A percentile compares a stretch with the other conserved stretches of the same genome.
Evolutionary conservation across 768 basidiomycete genomes (phyloP).

Genomic region (Cystobasidium tubakii): DNA sequence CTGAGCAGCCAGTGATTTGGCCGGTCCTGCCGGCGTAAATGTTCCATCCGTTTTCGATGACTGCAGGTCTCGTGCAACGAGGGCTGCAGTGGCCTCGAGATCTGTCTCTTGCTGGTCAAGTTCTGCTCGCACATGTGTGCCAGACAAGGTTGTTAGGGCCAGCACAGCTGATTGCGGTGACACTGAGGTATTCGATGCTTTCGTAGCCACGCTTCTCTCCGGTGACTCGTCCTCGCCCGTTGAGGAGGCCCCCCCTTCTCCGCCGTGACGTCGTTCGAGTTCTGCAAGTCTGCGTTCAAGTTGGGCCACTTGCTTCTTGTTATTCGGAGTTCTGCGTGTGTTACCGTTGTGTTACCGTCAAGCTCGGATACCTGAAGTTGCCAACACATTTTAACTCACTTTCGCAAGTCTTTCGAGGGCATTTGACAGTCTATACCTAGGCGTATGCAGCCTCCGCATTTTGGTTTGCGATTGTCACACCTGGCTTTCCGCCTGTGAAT

Average conservation of each 20-base stretch:
- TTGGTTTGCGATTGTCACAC: constrained; percentile 19
- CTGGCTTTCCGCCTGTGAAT: constrained; percentile 8
- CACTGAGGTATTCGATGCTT: constrained; percentile 2
- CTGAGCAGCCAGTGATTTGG: constrained; percentile 8
- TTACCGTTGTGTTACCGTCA: no score
- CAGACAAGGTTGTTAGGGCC: neutral
- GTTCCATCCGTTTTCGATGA: constrained; percentile 14
- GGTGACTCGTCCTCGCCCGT: neutral
- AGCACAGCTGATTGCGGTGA: neutral
- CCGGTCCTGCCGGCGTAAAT: constrained; percentile 11
- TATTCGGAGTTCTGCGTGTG: constrained; percentile 3
- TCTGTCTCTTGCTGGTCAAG: constrained; percentile 7
- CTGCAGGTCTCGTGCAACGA: constrained; percentile 13
- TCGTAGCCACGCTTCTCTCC: neutral
- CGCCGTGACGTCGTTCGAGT: neutral
- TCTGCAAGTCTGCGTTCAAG: constrained; percentile 7
- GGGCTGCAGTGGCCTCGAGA: constrained; percentile 10
- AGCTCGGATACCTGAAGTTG: neutral
- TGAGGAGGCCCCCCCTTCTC: neutral
- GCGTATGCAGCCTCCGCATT: constrained; percentile 5
- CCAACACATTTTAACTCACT: neutral
- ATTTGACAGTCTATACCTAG: constrained; percentile 20
- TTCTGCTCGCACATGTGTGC: neutral
- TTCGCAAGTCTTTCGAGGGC: constrained; percentile 3
- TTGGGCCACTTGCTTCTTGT: constrained; percentile 2